Evolutionary conservation across 2,329 filamentous ascomycete species (phyloP).

Genomic region (Xylariomycetidae sp.): DNA sequence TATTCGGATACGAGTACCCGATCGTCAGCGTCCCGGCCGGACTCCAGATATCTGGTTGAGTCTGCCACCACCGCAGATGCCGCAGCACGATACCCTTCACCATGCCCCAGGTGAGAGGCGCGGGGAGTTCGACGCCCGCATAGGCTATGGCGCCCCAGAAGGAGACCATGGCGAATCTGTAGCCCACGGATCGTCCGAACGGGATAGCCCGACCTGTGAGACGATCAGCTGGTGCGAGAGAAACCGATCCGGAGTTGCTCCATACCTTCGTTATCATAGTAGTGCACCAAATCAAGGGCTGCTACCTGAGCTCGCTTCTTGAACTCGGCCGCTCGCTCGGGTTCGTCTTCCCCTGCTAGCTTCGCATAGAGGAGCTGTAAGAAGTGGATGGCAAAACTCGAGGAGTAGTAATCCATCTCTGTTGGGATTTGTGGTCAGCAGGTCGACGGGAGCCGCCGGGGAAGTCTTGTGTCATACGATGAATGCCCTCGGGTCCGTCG

Average conservation of each 20-base stretch:
- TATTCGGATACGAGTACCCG: slow-evolving; percentile 75
- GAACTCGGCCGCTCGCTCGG: slow-evolving; percentile 63
- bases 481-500: slow-evolving; percentile 72
- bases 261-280: slow-evolving; percentile 62
- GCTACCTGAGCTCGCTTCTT: slow-evolving; percentile 61
- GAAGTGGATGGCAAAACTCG: slow-evolving; percentile 77
- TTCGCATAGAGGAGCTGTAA: slow-evolving; percentile 74
- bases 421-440: slow-evolving; percentile 5
- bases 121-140: slow-evolving; percentile 67
- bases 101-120: slow-evolving; percentile 71
- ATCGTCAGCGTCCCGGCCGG: slow-evolving; percentile 69
- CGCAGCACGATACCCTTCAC: slow-evolving; percentile 72
- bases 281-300: slow-evolving; percentile 69
- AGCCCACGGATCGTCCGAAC: slow-evolving; percentile 73
- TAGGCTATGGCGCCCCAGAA: slow-evolving; percentile 79
- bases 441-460: no score
- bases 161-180: slow-evolving; percentile 80
- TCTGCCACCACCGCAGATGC: slow-evolving; percentile 76
- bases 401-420: slow-evolving; percentile 83
- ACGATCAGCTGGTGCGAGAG: no score
- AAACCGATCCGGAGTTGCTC: not conserved
- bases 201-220: slow-evolving; percentile 63
- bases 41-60: slow-evolving; percentile 69
- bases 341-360: slow-evolving; percentile 63
- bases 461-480: no score